Conservation (phyloP, 768 basidiomycete species). For the Suillus bovinus region DNA sequence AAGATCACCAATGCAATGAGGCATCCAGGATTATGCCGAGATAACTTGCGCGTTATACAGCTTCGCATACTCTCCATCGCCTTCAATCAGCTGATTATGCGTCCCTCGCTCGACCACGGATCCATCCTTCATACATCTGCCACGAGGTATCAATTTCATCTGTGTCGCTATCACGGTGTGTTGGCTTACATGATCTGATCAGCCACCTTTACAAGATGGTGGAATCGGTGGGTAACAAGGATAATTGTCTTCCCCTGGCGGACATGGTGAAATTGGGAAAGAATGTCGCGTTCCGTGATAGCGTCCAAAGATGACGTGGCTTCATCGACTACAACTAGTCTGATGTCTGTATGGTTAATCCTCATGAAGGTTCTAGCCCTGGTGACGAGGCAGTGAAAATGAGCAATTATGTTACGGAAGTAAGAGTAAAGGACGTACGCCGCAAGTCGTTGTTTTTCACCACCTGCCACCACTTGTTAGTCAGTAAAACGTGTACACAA, state of each 20-base stretch:
- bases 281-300: slow-evolving; percentile 49
- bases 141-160: slow-evolving; percentile 1
- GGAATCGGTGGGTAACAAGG: slow-evolving; percentile 58
- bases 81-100: slow-evolving; percentile 28
- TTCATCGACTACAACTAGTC: slow-evolving; percentile 57
- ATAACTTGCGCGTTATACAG: slow-evolving; percentile 28
- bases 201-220: slow-evolving; percentile 47
- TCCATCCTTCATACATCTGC: slow-evolving; percentile 35
- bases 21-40: neutral
- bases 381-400: neutral
- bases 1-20: neutral
- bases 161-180: neutral
- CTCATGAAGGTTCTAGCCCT: slow-evolving; percentile 52
- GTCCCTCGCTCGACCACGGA: slow-evolving; percentile 32
- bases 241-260: slow-evolving; percentile 53
- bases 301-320: slow-evolving; percentile 60
- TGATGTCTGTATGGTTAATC: slow-evolving; percentile 32
- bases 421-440: slow-evolving; percentile 38
- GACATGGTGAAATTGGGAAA: slow-evolving; percentile 37
- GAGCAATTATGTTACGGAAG: neutral
- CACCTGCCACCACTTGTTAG: slow-evolving; percentile 25
- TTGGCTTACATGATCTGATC: slow-evolving; percentile 51
- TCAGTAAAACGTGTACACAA: slow-evolving; percentile 12
- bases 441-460: slow-evolving; percentile 50
- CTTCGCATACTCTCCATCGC: slow-evolving; percentile 26